Conservation (phyloP, 768 basidiomycete genomes). For the Trichaptum fuscoviolaceum region DNA sequence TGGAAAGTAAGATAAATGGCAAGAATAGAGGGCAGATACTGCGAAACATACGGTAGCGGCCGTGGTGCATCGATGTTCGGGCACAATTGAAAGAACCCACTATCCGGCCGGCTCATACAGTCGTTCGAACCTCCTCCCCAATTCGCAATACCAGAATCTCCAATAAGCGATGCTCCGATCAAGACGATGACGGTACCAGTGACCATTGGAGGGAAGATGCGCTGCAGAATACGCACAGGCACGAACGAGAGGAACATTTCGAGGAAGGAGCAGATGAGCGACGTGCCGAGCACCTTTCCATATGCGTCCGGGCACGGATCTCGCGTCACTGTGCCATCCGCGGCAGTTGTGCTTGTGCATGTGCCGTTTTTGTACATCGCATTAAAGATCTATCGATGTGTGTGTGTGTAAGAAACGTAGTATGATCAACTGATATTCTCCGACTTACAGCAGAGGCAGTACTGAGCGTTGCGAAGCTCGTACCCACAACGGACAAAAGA, state of each 20-base stretch:
- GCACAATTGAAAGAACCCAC: constrained; percentile 66
- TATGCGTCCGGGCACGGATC: constrained; percentile 75
- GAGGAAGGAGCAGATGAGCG: constrained; percentile 71
- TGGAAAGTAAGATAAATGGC: not conserved
- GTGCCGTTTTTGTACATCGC: constrained; percentile 77
- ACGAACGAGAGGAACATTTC: constrained; percentile 78
- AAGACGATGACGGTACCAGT: constrained; percentile 78
- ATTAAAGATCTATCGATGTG: constrained; percentile 51
- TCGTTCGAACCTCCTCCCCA: constrained; percentile 84
- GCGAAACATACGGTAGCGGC: constrained; percentile 48
- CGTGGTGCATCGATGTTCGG: constrained; percentile 66
- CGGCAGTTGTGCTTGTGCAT: constrained; percentile 52
- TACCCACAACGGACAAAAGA: constrained; percentile 75
- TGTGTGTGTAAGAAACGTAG: not conserved
- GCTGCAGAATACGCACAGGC: constrained; percentile 54
- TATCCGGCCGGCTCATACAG: constrained; percentile 54
- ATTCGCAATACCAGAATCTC: constrained; percentile 65
- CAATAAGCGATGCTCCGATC: constrained; percentile 76
- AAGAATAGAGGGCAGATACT: not conserved
- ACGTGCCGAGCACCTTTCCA: constrained; percentile 73
- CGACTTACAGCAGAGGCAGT: constrained; percentile 59
- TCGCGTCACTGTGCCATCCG: constrained; percentile 56
- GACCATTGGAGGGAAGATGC: constrained; percentile 75
- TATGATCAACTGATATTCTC: constrained; percentile 5
- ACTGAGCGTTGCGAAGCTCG: constrained; percentile 72